These are phyloP conservation scores for Buddleja alternifolia DNA, from an alignment of 257 asterid genomes.

Conservation along the genomic window DNA sequence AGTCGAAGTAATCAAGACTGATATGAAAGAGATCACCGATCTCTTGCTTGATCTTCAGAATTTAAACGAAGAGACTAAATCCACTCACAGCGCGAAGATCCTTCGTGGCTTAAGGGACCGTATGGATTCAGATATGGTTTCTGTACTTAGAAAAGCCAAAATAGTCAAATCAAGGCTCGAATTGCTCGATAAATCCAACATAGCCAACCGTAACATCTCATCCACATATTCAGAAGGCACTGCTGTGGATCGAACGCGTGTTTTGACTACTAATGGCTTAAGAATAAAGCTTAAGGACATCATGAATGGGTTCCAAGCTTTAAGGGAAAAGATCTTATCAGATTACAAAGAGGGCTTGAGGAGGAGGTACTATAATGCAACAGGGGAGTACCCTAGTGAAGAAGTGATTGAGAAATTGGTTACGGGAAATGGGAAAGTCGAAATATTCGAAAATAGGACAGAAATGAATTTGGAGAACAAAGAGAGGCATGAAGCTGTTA, in stretches of 20 bases:
- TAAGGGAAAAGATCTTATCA: constrained; percentile 62
- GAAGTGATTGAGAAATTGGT: constrained; percentile 69
- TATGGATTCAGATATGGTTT: constrained; percentile 79
- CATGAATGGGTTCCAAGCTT: constrained; percentile 68
- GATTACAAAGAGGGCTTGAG: constrained; percentile 72
- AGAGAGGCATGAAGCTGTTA: constrained; percentile 81
- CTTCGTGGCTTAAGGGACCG: constrained; percentile 76
- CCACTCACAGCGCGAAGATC: constrained; percentile 67
- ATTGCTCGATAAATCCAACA: constrained; percentile 61
- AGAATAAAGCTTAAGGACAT: constrained; percentile 63
- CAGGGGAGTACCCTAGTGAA: constrained; percentile 63
- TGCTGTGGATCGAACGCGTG: constrained; percentile 72
- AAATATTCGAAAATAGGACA: constrained; percentile 37
- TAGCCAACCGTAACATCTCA: constrained; percentile 44
- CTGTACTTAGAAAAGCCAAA: constrained; percentile 71
- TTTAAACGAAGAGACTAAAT: constrained; percentile 63
- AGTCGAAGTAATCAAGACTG: constrained; percentile 53
- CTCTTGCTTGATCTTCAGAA: constrained; percentile 70
- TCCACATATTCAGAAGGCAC: constrained; percentile 50
- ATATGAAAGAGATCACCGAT: constrained; percentile 62
- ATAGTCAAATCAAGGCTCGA: constrained; percentile 59
- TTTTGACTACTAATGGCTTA: constrained; percentile 65
- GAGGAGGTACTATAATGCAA: constrained; percentile 68
- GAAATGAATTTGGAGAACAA: constrained; percentile 51
- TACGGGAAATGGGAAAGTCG: constrained; percentile 48